phyloP scores from a whole-genome alignment of 2,329 filamentous ascomycete genomes.

The Colletotrichum gloeosporioides region DNA sequence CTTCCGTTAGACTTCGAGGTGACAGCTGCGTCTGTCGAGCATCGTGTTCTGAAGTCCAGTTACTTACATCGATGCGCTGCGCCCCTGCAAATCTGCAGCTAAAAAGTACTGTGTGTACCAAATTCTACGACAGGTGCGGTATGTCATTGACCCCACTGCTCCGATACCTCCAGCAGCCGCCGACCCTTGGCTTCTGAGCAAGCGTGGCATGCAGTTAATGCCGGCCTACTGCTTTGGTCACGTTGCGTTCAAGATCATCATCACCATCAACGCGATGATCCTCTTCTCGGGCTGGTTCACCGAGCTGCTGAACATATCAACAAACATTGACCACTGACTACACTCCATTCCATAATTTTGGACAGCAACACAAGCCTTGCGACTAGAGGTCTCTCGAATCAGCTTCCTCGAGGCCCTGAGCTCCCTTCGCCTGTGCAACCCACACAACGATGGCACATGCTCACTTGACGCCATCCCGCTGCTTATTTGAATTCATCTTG shows the following conservation, averaged over 20 bases:
- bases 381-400: background rate
- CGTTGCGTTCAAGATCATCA: background rate
- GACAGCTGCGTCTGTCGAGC: background rate
- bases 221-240: background rate
- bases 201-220: fast-evolving
- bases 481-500: background rate
- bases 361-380: background rate
- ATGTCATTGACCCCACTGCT: background rate
- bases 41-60: background rate
- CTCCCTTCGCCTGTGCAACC: background rate
- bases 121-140: background rate
- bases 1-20: background rate
- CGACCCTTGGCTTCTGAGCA: background rate
- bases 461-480: background rate
- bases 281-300: background rate
- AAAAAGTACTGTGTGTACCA: background rate
- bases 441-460: background rate
- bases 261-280: background rate
- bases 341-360: background rate
- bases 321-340: background rate
- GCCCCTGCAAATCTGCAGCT: background rate
- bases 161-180: background rate
- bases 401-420: background rate
- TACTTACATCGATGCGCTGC: background rate
- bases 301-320: background rate